Percentiles rank a stretch among this genome's conserved stretches.
Conservation (phyloP, 371 early-diverging fungal species). For the Mucor irregularis region DNA sequence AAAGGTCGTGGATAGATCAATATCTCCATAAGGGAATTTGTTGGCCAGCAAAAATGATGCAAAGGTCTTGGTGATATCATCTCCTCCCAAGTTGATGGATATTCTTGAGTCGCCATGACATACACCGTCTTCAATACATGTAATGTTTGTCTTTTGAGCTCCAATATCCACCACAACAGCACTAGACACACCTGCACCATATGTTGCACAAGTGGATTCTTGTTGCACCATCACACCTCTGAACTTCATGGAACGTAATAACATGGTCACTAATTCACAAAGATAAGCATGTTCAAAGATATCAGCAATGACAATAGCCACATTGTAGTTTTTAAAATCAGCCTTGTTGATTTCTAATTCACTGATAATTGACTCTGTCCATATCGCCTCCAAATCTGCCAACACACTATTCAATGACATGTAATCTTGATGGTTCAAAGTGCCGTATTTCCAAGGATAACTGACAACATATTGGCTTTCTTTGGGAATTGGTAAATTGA, state of each 20-base stretch:
- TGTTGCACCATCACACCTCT: slow-evolving; percentile 73
- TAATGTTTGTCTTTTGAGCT: slow-evolving; percentile 81
- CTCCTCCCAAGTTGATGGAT: slow-evolving; percentile 70
- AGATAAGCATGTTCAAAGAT: slow-evolving; percentile 65
- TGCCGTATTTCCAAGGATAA: slow-evolving; percentile 75
- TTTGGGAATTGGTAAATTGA: slow-evolving; percentile 38
- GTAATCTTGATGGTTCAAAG: slow-evolving; percentile 77
- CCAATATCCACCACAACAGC: slow-evolving; percentile 93
- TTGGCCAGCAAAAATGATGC: slow-evolving; percentile 62
- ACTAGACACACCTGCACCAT: slow-evolving; percentile 85
- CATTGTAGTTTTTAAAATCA: slow-evolving; percentile 67
- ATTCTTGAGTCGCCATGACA: slow-evolving; percentile 67
- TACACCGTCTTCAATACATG: slow-evolving; percentile 87
- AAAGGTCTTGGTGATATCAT: slow-evolving; percentile 82
- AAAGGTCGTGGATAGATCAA: slow-evolving; percentile 61
- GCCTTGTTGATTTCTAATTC: slow-evolving; percentile 68
- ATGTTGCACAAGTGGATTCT: slow-evolving; percentile 82
- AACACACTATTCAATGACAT: slow-evolving; percentile 60
- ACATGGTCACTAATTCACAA: slow-evolving; percentile 61
- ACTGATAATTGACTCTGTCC: slow-evolving; percentile 69
- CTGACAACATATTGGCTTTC: slow-evolving; percentile 43
- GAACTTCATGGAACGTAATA: slow-evolving; percentile 79
- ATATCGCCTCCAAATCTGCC: slow-evolving; percentile 78
- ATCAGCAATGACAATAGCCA: slow-evolving; percentile 81
- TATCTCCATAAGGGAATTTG: slow-evolving; percentile 75